phyloP scores from a whole-genome alignment of 257 asterid species.

The Lycium ferocissimum region DNA sequence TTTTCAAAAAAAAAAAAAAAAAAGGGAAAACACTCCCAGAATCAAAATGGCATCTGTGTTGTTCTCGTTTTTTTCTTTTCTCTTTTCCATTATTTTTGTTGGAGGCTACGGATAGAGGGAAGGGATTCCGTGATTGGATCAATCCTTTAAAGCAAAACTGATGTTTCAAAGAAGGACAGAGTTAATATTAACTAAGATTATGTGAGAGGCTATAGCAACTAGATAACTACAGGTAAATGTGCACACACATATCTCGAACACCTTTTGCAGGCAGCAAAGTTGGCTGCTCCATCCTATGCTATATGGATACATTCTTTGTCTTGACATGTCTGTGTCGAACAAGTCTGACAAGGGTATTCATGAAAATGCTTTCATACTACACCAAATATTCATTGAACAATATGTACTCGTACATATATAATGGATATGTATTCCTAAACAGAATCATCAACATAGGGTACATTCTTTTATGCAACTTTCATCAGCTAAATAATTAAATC shows the following conservation, averaged over 20 bases:
- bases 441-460: neutral
- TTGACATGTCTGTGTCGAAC: slow-evolving; percentile 10
- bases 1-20: too few relatives aligned
- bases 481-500: slow-evolving; percentile 2
- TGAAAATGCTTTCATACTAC: slow-evolving; percentile 1
- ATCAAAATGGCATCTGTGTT: slow-evolving; percentile 6
- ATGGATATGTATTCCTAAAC: neutral
- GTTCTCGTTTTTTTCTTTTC: neutral
- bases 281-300: slow-evolving; percentile 17
- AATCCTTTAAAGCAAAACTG: slow-evolving; percentile 27
- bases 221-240: neutral
- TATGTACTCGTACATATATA: neutral
- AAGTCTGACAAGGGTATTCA: slow-evolving; percentile 14
- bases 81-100: neutral
- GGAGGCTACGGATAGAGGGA: neutral
- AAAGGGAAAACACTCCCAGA: slow-evolving; percentile 12
- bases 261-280: slow-evolving; percentile 16
- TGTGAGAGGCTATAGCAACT: slow-evolving; percentile 21
- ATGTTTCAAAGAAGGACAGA: slow-evolving; percentile 21
- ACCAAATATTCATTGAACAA: neutral
- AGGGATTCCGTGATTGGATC: neutral
- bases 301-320: slow-evolving; percentile 12
- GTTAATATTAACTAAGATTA: slow-evolving; percentile 13
- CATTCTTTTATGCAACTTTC: slow-evolving; percentile 17
- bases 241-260: neutral